Base-by-base conservation (phyloP, 768 basidiomycete species). In the Leccinum truebloodii region DNA sequence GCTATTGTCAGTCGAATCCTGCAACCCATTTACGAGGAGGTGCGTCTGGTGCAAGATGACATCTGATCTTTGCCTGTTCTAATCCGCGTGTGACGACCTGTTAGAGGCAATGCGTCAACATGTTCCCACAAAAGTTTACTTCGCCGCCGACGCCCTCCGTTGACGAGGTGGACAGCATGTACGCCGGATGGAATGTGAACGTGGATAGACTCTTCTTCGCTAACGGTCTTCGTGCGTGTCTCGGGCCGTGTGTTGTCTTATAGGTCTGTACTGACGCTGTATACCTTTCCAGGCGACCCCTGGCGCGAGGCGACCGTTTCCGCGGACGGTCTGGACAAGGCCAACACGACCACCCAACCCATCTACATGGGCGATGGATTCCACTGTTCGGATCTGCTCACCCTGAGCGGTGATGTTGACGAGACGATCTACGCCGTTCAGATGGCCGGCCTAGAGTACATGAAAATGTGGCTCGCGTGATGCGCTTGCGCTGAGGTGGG, bases 301-400 rank as follows among this genome's bases (percentile, higher is more conserved):
- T 90, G 88, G 88, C 80, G 83, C 55, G 86, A 86, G 55, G 81
- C 84, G 6, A 90, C 88, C 0, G 77, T 89, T 8, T 89, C 88
- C 4, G 83, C 88, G 0, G 79, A 83, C 24, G 77, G 77, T 16
- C 75, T 79, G 22, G 63, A 72, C 59, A 75, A 81, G 58, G 22
- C 48, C 22, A 49, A 24, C 22, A 49, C 48, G n/a, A 24, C 48
- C 22, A 49, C 20, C 6, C 48, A 49, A 22, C 48, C 48, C 10
- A 49, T 49, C 14, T 49, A 49, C 22, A 24, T 22, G 48, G 22
- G 48, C 48, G 22, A 49, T 24, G 48, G 48, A 49, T 49, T 49
- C 22, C 48, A 49, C 14, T 49, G 48, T 14, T 49, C 48, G 22
- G 48, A 49, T 14, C 48, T 49, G 10, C 22, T 49, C 20, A 14